phyloP scores from a whole-genome alignment of 192 early-diverging fungal genomes.

The Martensiomyces pterosporus region DNA sequence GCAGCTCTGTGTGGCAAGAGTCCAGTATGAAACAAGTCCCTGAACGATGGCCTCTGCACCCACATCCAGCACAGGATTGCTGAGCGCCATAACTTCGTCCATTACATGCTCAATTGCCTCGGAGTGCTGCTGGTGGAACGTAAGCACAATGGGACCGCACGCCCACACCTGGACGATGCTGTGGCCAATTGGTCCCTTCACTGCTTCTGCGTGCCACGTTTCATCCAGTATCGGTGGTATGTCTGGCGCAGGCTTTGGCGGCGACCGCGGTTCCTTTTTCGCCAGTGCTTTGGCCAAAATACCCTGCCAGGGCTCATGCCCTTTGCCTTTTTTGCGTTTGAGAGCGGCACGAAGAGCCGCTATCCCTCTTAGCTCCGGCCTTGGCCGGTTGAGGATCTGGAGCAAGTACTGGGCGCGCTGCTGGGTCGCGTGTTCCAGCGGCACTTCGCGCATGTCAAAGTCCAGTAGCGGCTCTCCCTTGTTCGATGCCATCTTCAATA shows the following conservation, averaged over 20 bases:
- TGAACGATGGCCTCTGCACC: conserved; percentile 8
- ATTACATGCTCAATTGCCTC: not conserved
- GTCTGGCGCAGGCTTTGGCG: too few species aligned
- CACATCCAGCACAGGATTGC: not conserved
- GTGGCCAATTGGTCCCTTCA: conserved; percentile 35
- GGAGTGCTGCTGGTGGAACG: conserved; percentile 19
- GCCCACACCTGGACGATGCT: conserved; percentile 35
- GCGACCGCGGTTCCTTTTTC: too few species aligned
- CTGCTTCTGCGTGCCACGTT: too few species aligned
- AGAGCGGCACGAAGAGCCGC: too few species aligned
- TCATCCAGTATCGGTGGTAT: too few species aligned
- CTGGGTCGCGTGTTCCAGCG: too few species aligned
- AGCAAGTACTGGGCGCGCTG: conserved; percentile 23
- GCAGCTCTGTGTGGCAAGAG: conserved; percentile 7
- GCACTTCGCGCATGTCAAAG: too few species aligned
- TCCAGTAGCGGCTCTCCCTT: too few species aligned
- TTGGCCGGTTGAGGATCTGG: conserved; percentile 22
- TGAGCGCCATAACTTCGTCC: too few species aligned
- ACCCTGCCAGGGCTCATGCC: conserved; percentile 30
- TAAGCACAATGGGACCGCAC: conserved; percentile 26
- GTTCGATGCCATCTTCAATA: too few species aligned
- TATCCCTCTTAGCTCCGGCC: too few species aligned
- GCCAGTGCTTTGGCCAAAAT: conserved; percentile 11
- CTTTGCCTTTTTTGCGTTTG: conserved; percentile 20
- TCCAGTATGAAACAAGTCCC: conserved; percentile 24